Evolutionary conservation across 2,329 filamentous ascomycete species (phyloP).

Genomic region (Geosmithia putterillii): DNA sequence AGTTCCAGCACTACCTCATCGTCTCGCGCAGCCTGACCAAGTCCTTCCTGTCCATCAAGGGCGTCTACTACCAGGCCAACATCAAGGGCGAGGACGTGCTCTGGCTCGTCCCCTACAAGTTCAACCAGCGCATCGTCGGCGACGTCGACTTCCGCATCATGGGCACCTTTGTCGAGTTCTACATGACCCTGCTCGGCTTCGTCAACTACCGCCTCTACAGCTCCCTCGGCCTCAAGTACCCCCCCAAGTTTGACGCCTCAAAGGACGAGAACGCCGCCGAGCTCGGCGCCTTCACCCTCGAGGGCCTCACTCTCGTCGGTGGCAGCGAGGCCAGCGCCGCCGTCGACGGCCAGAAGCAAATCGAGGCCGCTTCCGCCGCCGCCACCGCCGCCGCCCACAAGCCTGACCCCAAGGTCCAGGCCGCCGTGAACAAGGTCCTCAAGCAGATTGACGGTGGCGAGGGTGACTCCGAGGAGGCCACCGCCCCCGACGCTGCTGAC

Average conservation of each 20-base stretch:
- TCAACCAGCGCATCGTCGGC: constrained; percentile 86
- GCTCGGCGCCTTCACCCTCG: constrained; percentile 79
- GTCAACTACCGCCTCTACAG: constrained; percentile 95
- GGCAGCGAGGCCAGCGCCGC: constrained; percentile 25
- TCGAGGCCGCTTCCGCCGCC: constrained; percentile 21
- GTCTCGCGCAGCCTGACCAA: constrained; percentile 82
- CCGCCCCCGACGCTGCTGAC: constrained; percentile 31
- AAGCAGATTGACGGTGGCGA: constrained; percentile 44
- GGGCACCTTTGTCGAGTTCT: constrained; percentile 98
- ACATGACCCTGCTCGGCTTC: constrained; percentile 90
- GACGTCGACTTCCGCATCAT: constrained; percentile 99
- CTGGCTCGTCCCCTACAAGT: constrained; percentile 96
- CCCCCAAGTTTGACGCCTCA: constrained; percentile 78
- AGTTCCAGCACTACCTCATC: constrained; percentile 98
- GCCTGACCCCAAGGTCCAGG: constrained; percentile 50
- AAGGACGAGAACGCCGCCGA: constrained; percentile 87
- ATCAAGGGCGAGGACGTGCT: constrained; percentile 95
- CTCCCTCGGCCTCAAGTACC: constrained; percentile 81
- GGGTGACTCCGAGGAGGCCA: constrained; percentile 18
- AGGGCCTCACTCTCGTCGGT: constrained; percentile 54
- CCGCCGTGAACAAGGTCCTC: constrained; percentile 57
- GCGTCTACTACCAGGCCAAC: constrained; percentile 97
- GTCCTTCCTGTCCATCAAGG: constrained; percentile 97
- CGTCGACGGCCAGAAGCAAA: constrained; percentile 34
- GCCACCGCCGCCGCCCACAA: constrained; percentile 27